Conservation (phyloP, 176 grass and related monocot species). For the Themeda triandra region DNA sequence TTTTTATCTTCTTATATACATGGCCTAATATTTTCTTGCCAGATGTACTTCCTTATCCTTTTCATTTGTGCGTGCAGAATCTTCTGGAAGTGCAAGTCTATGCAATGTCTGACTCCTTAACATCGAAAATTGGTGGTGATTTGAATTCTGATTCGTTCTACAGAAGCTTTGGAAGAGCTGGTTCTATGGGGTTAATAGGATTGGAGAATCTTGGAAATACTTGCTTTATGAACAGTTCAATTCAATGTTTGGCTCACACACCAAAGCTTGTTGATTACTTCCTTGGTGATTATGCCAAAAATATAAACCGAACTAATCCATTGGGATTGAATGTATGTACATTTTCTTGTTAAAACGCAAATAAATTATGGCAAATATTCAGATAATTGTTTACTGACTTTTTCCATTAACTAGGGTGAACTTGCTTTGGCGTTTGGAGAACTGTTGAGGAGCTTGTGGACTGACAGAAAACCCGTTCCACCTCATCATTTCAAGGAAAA, state of each 20-base stretch:
- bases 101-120: conserved; percentile 67
- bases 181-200: conserved; percentile 71
- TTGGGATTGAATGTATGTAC: conserved; percentile 88
- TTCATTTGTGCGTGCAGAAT: conserved; percentile 59
- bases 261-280: conserved; percentile 87
- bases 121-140: conserved; percentile 54
- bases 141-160: conserved; percentile 42
- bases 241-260: conserved; percentile 95
- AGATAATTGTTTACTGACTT: conserved; percentile 16
- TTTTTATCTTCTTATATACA: not conserved
- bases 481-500: conserved; percentile 82
- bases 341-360: not conserved
- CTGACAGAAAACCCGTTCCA: conserved; percentile 53
- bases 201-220: conserved; percentile 98
- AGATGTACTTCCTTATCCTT: conserved; percentile 19
- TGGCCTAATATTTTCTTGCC: not conserved
- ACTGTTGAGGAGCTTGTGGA: conserved; percentile 78
- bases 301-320: conserved; percentile 82
- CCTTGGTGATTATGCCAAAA: conserved; percentile 74
- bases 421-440: conserved; percentile 98
- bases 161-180: conserved; percentile 47
- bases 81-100: conserved; percentile 90
- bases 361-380: not conserved
- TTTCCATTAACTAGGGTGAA: conserved; percentile 66
- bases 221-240: conserved; percentile 98